Evolutionary conservation across 306 rosid genomes (phyloP).

Genomic region (Dryas octopetala): DNA sequence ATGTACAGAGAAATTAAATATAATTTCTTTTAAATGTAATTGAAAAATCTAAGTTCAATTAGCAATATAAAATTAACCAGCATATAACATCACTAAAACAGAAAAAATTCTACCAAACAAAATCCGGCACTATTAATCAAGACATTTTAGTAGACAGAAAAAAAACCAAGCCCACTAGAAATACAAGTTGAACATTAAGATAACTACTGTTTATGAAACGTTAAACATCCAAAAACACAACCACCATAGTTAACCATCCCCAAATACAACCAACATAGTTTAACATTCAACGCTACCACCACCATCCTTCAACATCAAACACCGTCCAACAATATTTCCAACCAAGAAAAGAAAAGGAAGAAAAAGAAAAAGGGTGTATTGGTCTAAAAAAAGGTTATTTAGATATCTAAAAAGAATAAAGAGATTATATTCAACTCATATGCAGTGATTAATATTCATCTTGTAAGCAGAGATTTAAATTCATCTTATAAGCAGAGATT

Average conservation of each 20-base stretch:
- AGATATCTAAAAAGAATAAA: background rate
- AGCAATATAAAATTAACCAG: background rate
- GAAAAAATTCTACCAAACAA: background rate
- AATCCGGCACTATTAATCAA: background rate
- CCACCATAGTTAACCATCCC: background rate
- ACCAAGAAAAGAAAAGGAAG: background rate
- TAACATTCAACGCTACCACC: background rate
- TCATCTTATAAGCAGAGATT: no score
- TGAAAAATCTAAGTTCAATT: no score
- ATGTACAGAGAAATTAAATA: background rate
- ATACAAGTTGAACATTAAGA: background rate
- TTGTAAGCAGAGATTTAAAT: no score
- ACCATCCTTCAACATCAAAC: background rate
- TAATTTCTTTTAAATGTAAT: background rate
- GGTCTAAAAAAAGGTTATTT: background rate
- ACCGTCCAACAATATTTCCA: background rate
- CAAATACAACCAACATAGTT: background rate
- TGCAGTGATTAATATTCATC: no score
- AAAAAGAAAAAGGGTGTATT: background rate
- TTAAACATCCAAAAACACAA: background rate
- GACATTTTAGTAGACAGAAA: background rate
- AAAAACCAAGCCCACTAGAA: background rate
- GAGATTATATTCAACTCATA: no score
- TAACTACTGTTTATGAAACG: background rate
- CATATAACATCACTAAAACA: background rate